Evolutionary conservation across 148 eudicot species (phyloP), one percentile per base, ranked within the genome.

Genomic region (Rhododendron williamsianum): DNA sequence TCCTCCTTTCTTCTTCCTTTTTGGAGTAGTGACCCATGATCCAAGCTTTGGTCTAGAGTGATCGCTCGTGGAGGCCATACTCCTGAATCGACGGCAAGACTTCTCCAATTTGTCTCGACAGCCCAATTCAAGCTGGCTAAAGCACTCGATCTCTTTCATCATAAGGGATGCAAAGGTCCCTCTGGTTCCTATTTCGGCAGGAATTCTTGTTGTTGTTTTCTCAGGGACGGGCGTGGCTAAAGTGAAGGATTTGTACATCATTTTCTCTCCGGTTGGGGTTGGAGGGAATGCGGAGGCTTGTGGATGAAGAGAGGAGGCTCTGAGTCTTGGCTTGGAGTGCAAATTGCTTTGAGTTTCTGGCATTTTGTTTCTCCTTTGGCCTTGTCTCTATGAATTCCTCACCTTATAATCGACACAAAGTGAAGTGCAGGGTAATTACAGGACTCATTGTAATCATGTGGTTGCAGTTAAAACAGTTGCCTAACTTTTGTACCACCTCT

Each of bases 141-240:
- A 93, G 89, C 89, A 90, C 80, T 86, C 91, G 3, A 92, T 91
- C 87, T 93, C 95, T 85, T 89, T 89, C 93, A 87, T 88, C 79
- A 89, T 52, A 73, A 93, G 94, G 30, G 92, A 92, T 77, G 91
- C 92, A 71, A 95, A 87, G 0, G 93, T 94, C 46, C 93, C 95
- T 88, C 84, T 91, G 81, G 91, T 89, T 83, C 93, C 94, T 82
- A 93, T 89, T 63, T 92, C 91, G 9, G 88, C 84, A 0, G 93
- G 92, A 87, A 84, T 69, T 85, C 82, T 84, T 52, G 86, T 86
- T 76, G 88, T 86, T 89, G 85, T 85, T 48, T 81, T 85, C 82
- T 87, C 76, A 4, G 82, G 82, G 72, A 56, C 84, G 21, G 49
- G 60, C 54, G 51, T 85, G 85, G 82, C 67, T 43, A 56, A 85